phyloP scores from a whole-genome alignment of 83 land plant genomes.

The Larix sibirica region DNA sequence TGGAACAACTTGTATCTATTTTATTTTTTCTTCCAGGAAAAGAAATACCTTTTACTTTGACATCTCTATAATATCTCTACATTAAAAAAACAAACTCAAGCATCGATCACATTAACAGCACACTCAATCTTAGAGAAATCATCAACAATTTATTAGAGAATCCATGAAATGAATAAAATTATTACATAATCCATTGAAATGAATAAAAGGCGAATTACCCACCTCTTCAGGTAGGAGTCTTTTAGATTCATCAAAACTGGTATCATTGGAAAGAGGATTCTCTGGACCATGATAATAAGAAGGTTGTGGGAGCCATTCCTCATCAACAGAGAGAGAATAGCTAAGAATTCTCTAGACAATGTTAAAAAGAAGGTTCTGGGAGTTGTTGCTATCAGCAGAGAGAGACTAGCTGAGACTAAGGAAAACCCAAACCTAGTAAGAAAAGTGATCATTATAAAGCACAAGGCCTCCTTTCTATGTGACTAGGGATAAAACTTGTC shows the following conservation, averaged over 20 bases:
- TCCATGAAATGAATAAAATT: too few species aligned
- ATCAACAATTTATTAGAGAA: not conserved
- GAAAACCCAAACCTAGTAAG: too few species aligned
- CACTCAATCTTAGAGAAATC: not conserved
- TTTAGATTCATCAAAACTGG: slow-evolving; percentile 15
- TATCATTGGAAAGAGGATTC: slow-evolving; percentile 32
- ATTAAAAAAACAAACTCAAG: not conserved
- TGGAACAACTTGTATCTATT: not conserved
- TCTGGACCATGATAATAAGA: slow-evolving; percentile 44
- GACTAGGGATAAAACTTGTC: too few species aligned
- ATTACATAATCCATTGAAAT: not conserved
- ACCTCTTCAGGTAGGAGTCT: slow-evolving; percentile 7
- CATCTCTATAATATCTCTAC: slow-evolving; percentile 32
- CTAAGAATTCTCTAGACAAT: slow-evolving; percentile 10
- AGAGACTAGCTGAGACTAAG: too few species aligned
- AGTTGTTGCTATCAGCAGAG: too few species aligned
- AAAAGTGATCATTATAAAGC: too few species aligned
- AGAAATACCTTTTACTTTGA: slow-evolving; percentile 26
- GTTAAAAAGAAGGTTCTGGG: slow-evolving; percentile 40
- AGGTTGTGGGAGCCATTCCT: slow-evolving; percentile 35
- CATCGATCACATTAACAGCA: not conserved
- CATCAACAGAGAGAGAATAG: slow-evolving; percentile 57
- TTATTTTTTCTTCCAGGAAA: not conserved
- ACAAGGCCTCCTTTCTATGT: too few species aligned
- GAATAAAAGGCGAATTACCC: not conserved